Evolutionary conservation across 345 rosid species (phyloP).

Genomic region (Dovyalis caffra): DNA sequence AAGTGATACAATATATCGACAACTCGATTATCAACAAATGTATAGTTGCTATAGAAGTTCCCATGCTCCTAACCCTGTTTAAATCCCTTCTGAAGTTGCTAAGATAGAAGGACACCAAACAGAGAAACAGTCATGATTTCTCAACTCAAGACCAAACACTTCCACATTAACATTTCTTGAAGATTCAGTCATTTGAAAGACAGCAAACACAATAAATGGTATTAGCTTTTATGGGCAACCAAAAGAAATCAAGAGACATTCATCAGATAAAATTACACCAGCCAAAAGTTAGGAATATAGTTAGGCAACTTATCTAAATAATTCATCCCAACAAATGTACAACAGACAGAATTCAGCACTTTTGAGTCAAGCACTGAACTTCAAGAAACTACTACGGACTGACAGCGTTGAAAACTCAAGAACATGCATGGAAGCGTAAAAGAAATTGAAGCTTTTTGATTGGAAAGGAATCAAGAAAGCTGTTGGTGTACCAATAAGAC

Average conservation of each 20-base stretch:
- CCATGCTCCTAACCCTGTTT: not conserved
- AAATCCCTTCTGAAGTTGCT: not conserved
- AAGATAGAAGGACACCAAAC: not conserved
- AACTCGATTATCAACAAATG: not conserved
- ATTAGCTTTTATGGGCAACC: no score
- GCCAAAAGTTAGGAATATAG: not conserved
- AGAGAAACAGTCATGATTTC: not conserved
- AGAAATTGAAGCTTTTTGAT: no score
- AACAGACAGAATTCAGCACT: no score
- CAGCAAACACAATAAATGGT: no score
- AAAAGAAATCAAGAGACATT: not conserved
- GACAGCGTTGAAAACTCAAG: no score
- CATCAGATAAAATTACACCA: not conserved
- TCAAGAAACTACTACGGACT: no score
- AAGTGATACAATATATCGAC: not conserved
- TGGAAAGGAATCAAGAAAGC: no score
- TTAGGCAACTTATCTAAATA: not conserved
- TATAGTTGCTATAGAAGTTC: not conserved
- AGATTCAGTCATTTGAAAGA: not conserved
- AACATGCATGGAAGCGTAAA: no score
- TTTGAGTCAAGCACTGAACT: no score
- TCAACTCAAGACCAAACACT: not conserved
- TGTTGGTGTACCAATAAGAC: no score
- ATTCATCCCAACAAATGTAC: not conserved
- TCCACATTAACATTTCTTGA: not conserved